Conservation (phyloP, 2,329 filamentous ascomycete genomes). For the Fusarium lateritium region DNA sequence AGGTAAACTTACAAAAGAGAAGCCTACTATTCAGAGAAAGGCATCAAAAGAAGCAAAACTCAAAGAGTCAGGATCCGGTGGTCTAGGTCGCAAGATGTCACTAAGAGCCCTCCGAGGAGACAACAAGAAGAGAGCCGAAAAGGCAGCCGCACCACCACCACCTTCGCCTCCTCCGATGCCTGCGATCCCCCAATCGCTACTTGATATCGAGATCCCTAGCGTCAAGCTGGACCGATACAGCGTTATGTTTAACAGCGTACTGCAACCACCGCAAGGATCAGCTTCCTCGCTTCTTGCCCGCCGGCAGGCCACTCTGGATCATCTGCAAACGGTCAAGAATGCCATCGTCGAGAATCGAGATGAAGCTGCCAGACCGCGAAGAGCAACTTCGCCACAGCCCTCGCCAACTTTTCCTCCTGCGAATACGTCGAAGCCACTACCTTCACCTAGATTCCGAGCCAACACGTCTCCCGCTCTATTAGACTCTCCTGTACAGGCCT, state of each 20-base stretch:
- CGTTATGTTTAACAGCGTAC: constrained; percentile 88
- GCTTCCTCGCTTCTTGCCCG: constrained; percentile 64
- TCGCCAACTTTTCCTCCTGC: constrained; percentile 59
- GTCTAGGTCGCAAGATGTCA: constrained; percentile 49
- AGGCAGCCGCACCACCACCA: constrained; percentile 27
- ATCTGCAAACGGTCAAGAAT: constrained; percentile 68
- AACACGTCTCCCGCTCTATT: constrained; percentile 69
- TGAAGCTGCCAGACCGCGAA: constrained; percentile 53
- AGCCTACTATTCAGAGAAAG: constrained; percentile 21
- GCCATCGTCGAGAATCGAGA: constrained; percentile 57
- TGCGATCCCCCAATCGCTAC: constrained; percentile 54
- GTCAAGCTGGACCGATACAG: constrained; percentile 91
- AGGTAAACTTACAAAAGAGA: constrained; percentile 34
- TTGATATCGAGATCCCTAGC: constrained; percentile 86
- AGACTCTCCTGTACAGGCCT: constrained; percentile 59
- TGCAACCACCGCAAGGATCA: constrained; percentile 63
- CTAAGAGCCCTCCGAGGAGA: constrained; percentile 46
- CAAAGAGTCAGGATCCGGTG: constrained; percentile 42
- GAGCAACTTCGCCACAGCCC: constrained; percentile 66
- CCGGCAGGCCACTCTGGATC: constrained; percentile 72
- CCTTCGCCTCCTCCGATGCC: constrained; percentile 42
- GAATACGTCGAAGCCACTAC: constrained; percentile 46
- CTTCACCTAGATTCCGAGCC: constrained; percentile 62
- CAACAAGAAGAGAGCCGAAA: constrained; percentile 40
- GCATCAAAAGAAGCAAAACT: constrained; percentile 33